Conservation (phyloP, 805 yeast genomes). For the Starmerella sp. region DNA sequence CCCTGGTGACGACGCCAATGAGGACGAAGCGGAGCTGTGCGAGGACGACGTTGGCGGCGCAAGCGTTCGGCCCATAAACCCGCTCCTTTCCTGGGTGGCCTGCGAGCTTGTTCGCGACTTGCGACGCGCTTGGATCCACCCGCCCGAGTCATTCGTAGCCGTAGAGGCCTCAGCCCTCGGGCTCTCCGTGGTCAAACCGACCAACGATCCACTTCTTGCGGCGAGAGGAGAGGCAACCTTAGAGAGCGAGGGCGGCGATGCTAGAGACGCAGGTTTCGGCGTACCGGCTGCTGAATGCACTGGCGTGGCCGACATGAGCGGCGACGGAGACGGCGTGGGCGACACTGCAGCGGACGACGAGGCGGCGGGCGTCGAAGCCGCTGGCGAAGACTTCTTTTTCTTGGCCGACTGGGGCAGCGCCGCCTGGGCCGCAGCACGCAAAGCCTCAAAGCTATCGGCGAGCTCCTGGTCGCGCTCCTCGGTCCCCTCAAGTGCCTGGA, state of each 20-base stretch:
- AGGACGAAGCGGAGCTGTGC: neutral
- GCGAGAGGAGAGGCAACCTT: no score
- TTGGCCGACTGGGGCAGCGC: neutral
- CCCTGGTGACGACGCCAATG: neutral
- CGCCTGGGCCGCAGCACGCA: neutral
- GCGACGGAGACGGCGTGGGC: neutral
- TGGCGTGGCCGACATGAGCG: neutral
- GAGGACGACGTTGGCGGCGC: neutral
- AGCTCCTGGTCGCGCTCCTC: neutral
- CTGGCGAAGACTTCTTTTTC: neutral
- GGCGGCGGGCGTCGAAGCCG: neutral
- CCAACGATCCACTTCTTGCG: no score
- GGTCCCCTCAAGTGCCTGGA: neutral
- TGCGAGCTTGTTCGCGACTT: conserved; percentile 2
- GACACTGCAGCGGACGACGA: no score
- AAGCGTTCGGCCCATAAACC: neutral
- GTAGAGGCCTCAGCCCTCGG: neutral
- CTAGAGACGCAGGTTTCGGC: no score
- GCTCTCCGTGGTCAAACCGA: no score
- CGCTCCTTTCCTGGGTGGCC: neutral
- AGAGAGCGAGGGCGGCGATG: no score
- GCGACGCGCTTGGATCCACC: conserved; percentile 1
- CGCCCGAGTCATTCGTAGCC: neutral
- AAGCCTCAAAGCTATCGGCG: neutral
- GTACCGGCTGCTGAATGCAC: neutral